Conservation (phyloP, 257 asterid genomes). For the Solanum etuberosum region DNA sequence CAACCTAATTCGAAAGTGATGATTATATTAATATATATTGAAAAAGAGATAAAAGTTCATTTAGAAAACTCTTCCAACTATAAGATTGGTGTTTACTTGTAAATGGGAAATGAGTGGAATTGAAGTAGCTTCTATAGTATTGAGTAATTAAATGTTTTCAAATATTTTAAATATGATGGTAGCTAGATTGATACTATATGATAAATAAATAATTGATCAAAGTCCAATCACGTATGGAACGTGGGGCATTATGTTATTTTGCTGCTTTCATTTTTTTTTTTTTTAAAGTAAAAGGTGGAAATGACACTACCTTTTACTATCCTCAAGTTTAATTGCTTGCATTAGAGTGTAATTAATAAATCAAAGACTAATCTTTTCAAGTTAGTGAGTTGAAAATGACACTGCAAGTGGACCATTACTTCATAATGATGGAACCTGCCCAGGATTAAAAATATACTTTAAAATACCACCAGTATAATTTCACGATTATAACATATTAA, state of each 20-base stretch:
- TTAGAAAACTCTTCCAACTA: background rate
- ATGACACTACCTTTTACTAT: background rate
- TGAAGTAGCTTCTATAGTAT: background rate
- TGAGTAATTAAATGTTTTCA: background rate
- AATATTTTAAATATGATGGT: background rate
- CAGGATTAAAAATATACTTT: background rate
- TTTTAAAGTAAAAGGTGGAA: background rate
- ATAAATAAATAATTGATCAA: background rate
- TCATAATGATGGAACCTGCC: background rate
- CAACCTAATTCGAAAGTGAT: background rate
- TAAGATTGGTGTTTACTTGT: background rate
- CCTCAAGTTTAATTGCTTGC: background rate
- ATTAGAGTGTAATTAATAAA: background rate
- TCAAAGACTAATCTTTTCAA: background rate
- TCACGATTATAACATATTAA: background rate
- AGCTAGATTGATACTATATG: background rate
- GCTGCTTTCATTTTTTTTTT: background rate
- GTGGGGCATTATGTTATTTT: slow-evolving; percentile 3
- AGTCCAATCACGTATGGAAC: background rate
- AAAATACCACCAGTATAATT: background rate
- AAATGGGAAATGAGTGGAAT: background rate
- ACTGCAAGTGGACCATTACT: background rate
- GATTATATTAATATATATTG: background rate
- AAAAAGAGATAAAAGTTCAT: background rate
- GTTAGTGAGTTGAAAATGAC: background rate